Evolutionary conservation across 1,139 yeast genomes (phyloP), one percentile per base, ranked within the genome.

Genomic region (Hyphopichia wangnamkhiaoensis): DNA sequence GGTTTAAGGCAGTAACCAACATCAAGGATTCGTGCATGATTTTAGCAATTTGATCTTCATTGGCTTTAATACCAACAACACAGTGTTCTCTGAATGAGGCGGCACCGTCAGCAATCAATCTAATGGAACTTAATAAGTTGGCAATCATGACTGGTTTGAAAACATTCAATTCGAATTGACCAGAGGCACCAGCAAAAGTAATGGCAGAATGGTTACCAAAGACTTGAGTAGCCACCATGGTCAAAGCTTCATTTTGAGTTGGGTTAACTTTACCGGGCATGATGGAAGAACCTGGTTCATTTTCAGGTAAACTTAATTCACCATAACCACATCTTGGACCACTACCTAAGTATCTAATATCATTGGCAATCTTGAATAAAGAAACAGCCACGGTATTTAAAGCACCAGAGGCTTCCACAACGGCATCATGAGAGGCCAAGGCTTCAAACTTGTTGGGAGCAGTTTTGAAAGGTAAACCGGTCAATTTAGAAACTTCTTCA

Each of bases 221-320:
- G 31, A 90, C 96, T 72, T 90, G 97, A 42, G 90, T 79, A 63
- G 95, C 87, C 43, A 89, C 94, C 94, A 90, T 91, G 46, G 96
- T 90, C 67, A 90, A 70, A 39, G 97, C 97, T 74, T 90, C 97
- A 69, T 88, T 87, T 73, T 90, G 97, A 41, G 97, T 90, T 49
- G 97, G 97, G 75, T 90, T 90, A 47, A 90, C 96, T 73, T 90
- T 90, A 58, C 97, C 97, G 37, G 97, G 97, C 97, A 90, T 90
- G 66, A 90, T 90, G 25, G 95, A 87, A 42, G 95, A 87, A 56
- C 97, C 97, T 40, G 97, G 96, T 71, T 90, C 97, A 66, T 90
- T 90, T 74, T 89, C 96, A 45, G 97, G 97, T 51, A 90, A 72
- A 20, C 85, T 63, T 54, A 90, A 79, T 70, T 90, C 97, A 38